These are phyloP conservation scores for Lycium barbarum DNA, from an alignment of 257 asterid genomes.

Conservation along the genomic window DNA sequence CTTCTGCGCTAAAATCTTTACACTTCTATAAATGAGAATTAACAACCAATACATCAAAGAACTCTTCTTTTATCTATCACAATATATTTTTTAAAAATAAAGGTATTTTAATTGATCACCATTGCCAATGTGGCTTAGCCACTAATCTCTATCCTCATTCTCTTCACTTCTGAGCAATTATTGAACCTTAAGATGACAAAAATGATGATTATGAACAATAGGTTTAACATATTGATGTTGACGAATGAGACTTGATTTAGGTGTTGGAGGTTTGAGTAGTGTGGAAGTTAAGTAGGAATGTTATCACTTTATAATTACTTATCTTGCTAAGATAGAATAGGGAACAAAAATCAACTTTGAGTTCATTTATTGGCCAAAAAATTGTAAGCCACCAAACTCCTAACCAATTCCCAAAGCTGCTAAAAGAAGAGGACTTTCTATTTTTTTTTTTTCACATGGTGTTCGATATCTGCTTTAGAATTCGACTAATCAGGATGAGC, in stretches of 20 bases:
- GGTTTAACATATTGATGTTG: background rate
- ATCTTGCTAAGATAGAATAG: background rate
- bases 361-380: background rate
- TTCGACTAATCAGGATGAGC: background rate
- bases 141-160: background rate
- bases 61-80: too few species aligned
- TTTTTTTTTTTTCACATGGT: accelerated
- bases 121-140: background rate
- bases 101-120: background rate
- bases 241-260: background rate
- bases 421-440: background rate
- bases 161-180: background rate
- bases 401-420: background rate
- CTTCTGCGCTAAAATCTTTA: too few species aligned
- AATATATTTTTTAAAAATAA: background rate
- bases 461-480: background rate
- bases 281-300: background rate
- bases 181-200: background rate
- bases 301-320: background rate
- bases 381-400: background rate
- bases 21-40: too few species aligned
- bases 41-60: too few species aligned
- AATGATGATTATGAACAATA: background rate
- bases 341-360: background rate
- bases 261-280: background rate